Conservation (phyloP, 805 yeast genomes). For the Citeromyces matritensis region DNA sequence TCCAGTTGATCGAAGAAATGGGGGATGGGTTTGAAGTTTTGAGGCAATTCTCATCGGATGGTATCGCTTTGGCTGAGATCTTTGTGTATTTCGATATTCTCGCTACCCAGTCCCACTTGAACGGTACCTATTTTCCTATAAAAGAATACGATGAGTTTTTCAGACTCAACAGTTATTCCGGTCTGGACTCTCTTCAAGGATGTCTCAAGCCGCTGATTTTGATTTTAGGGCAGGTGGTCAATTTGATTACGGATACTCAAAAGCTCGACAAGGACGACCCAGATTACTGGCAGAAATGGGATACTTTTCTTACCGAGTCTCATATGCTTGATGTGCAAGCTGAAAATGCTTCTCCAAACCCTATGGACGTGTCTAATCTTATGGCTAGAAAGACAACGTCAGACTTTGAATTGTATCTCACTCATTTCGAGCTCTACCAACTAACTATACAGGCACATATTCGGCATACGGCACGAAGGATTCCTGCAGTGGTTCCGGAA, state of each 20-base stretch:
- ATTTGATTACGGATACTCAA: constrained; percentile 5
- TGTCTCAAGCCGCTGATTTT: constrained; percentile 20
- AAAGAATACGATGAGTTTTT: constrained; percentile 15
- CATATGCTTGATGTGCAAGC: constrained; percentile 1
- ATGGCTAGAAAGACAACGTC: constrained; percentile 3
- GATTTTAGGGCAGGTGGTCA: constrained; percentile 21
- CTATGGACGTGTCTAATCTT: constrained; percentile 2
- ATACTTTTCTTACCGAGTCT: constrained; percentile 1
- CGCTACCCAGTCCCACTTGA: constrained; percentile 18
- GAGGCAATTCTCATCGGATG: constrained; percentile 15
- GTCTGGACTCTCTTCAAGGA: constrained; percentile 24
- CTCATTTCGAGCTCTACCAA: constrained; percentile 18
- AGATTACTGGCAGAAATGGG: no score
- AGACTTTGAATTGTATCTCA: constrained; percentile 14
- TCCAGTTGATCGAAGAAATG: constrained; percentile 10
- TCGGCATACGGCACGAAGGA: constrained; percentile 9
- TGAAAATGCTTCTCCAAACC: constrained; percentile 1
- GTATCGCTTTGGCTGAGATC: constrained; percentile 17
- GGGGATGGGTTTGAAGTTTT: constrained; percentile 13
- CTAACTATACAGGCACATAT: constrained; percentile 11
- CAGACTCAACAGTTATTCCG: constrained; percentile 5
- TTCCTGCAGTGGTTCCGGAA: constrained; percentile 13
- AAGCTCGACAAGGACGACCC: no score
- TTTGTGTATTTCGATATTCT: constrained; percentile 24
- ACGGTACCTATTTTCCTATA: constrained; percentile 21